These are phyloP conservation scores for Aquilaria agallochum DNA, from an alignment of 441 rosid genomes.

Conservation along the genomic window DNA sequence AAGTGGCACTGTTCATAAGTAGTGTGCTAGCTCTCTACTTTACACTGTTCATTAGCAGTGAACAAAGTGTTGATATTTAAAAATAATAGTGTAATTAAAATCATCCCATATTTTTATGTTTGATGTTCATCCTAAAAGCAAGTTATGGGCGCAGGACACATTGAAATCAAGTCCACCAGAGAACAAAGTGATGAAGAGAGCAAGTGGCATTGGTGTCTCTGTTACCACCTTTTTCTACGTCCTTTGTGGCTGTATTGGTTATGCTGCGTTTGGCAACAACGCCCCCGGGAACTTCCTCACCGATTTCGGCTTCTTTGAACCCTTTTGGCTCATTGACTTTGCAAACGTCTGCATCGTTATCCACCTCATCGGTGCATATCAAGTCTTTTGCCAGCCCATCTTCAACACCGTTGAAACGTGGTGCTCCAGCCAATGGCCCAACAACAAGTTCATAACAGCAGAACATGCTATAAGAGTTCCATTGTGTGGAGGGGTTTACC, in stretches of 20 bases:
- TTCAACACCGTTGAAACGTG: conserved; percentile 54
- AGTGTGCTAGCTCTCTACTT: too few species aligned
- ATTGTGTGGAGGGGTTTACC: conserved; percentile 28
- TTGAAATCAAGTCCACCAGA: conserved; percentile 68
- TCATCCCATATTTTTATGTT: too few species aligned
- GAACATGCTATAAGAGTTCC: conserved; percentile 50
- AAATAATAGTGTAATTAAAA: too few species aligned
- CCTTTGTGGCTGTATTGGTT: conserved; percentile 77
- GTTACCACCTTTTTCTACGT: conserved; percentile 71
- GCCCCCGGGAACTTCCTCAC: conserved; percentile 90
- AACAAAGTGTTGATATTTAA: too few species aligned
- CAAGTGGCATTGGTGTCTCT: conserved; percentile 42
- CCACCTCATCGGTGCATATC: conserved; percentile 90
- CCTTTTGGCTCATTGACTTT: conserved; percentile 76
- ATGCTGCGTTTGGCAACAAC: conserved; percentile 77
- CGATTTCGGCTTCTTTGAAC: conserved; percentile 85
- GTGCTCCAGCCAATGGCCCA: conserved; percentile 52
- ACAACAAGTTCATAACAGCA: conserved; percentile 43
- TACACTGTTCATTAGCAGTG: too few species aligned
- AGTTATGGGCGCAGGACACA: conserved; percentile 55
- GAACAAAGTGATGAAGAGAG: conserved; percentile 80
- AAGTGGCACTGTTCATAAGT: too few species aligned
- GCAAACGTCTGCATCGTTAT: conserved; percentile 76
- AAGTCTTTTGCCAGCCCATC: conserved; percentile 85
- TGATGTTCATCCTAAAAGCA: too few species aligned